Evolutionary conservation across 257 asterid genomes (phyloP).

Genomic region (Solanum paucissectum): DNA sequence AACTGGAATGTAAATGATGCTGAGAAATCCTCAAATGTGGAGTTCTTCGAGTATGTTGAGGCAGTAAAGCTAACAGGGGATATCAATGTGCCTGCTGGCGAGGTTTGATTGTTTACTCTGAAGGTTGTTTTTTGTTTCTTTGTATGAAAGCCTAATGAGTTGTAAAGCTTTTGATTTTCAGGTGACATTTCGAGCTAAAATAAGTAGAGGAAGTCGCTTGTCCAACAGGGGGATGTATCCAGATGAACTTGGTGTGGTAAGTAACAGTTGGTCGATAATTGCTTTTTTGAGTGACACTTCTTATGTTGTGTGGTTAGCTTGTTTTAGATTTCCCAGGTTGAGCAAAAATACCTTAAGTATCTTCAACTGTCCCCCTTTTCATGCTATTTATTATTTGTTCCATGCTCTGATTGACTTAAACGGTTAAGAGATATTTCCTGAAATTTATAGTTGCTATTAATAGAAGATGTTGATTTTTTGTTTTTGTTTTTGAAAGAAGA

Average conservation of each 20-base stretch:
- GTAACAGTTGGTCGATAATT: background rate
- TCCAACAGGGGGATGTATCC: constrained; percentile 71
- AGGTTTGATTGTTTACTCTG: constrained; percentile 29
- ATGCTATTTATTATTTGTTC: background rate
- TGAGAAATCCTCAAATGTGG: constrained; percentile 54
- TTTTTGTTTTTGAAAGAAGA: background rate
- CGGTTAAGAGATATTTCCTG: background rate
- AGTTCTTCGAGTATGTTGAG: constrained; percentile 95
- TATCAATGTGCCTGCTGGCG: constrained; percentile 93
- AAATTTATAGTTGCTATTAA: background rate
- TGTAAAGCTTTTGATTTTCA: constrained; percentile 10
- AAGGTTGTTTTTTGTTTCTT: background rate
- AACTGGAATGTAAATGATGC: constrained; percentile 57
- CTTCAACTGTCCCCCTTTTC: background rate
- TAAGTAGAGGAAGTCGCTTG: constrained; percentile 60
- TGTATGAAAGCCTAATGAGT: background rate
- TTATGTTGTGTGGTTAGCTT: background rate
- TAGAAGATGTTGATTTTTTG: background rate
- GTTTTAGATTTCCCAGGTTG: background rate
- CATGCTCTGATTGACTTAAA: background rate
- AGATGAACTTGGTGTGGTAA: constrained; percentile 90
- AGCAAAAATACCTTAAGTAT: background rate
- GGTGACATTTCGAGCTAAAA: constrained; percentile 91
- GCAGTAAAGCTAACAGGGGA: constrained; percentile 97
- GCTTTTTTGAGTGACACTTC: background rate